Evolutionary conservation across 495 filamentous ascomycete species (phyloP).

Genomic region (Penicillium egyptiacum): DNA sequence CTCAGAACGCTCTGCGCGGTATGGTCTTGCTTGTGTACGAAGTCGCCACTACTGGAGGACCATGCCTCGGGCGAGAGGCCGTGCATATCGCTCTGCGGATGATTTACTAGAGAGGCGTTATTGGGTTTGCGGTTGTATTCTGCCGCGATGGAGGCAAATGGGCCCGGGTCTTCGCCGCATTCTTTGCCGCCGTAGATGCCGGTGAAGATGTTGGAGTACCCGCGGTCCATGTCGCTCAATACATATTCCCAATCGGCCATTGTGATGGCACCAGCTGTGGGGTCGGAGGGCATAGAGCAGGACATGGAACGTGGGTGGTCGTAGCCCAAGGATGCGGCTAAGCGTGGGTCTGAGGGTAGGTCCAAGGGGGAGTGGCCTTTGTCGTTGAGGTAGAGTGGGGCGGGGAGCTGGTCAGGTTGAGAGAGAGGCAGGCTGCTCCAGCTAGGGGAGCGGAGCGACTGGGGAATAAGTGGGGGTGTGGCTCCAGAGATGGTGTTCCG

Average conservation of each 20-base stretch:
- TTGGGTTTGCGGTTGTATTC: constrained; percentile 37
- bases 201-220: constrained; percentile 77
- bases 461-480: constrained; percentile 26
- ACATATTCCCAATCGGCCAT: constrained; percentile 78
- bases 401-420: constrained; percentile 34
- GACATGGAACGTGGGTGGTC: constrained; percentile 33
- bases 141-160: constrained; percentile 44
- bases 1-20: constrained; percentile 68
- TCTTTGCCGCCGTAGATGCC: constrained; percentile 76
- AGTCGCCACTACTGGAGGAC: constrained; percentile 45
- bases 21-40: constrained; percentile 36
- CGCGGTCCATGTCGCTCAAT: constrained; percentile 72
- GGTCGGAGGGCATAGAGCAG: constrained; percentile 35
- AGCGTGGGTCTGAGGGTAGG: constrained; percentile 17
- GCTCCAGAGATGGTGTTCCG: constrained; percentile 41
- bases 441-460: constrained; percentile 40
- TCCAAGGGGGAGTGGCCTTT: constrained; percentile 25
- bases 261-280: constrained; percentile 43
- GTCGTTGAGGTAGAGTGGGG: constrained; percentile 14
- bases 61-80: constrained; percentile 42
- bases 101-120: constrained; percentile 21
- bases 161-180: constrained; percentile 47
- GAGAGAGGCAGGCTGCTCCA: constrained; percentile 44
- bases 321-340: constrained; percentile 27
- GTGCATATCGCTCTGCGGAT: constrained; percentile 31